Conservation (phyloP, 805 yeast genomes). For the Spathaspora boniae region DNA sequence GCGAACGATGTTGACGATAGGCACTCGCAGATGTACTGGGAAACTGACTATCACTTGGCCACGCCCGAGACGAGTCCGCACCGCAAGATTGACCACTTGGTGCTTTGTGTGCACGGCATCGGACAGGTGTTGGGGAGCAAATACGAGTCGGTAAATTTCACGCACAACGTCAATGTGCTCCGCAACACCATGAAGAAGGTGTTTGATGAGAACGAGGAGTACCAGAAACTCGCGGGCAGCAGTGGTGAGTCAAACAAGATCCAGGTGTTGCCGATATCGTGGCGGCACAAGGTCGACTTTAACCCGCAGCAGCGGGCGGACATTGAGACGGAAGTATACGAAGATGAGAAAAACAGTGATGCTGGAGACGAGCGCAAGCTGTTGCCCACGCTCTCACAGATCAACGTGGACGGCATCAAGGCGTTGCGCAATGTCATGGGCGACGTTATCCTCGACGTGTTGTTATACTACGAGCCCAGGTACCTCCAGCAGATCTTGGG, state of each 20-base stretch:
- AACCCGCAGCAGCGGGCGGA: constrained; percentile 43
- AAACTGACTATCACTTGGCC: constrained; percentile 46
- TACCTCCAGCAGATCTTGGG: constrained; percentile 60
- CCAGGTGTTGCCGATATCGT: constrained; percentile 86
- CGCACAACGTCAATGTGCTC: constrained; percentile 73
- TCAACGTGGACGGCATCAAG: constrained; percentile 74
- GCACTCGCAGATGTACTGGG: constrained; percentile 42
- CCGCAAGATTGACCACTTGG: constrained; percentile 54
- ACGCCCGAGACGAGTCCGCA: constrained; percentile 17
- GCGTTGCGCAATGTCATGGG: constrained; percentile 78
- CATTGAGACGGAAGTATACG: constrained; percentile 34
- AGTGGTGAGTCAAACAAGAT: constrained; percentile 49
- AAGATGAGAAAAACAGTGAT: no score
- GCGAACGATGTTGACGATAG: constrained; percentile 18
- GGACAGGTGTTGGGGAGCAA: constrained; percentile 83
- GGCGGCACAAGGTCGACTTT: constrained; percentile 81
- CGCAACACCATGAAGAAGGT: constrained; percentile 54
- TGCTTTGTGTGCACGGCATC: constrained; percentile 91
- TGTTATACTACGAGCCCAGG: constrained; percentile 71
- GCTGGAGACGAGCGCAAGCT: no score
- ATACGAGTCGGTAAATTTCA: constrained; percentile 79
- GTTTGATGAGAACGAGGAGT: constrained; percentile 38
- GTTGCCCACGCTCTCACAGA: constrained; percentile 65
- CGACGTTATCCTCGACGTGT: constrained; percentile 80
- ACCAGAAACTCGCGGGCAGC: constrained; percentile 35